These are phyloP conservation scores for Verticillium zaregamsianum DNA, from an alignment of 2,329 filamentous ascomycete species.

Conservation along the genomic window DNA sequence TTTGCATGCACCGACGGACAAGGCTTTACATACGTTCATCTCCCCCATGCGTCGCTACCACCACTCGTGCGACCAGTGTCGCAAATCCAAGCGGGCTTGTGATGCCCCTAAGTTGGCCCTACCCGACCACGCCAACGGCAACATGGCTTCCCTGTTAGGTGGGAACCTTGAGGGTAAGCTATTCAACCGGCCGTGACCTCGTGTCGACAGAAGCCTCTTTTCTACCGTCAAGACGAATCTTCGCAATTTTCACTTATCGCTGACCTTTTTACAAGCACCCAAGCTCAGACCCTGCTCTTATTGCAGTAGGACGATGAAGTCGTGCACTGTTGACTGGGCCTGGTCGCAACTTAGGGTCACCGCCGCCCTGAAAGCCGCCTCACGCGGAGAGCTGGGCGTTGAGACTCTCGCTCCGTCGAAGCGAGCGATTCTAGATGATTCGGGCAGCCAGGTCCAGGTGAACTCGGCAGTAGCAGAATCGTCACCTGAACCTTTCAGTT, in stretches of 20 bases:
- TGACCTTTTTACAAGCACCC: background rate
- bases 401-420: background rate
- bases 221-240: no score
- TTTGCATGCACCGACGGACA: no score
- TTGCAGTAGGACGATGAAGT: conserved; percentile 23
- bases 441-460: background rate
- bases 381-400: background rate
- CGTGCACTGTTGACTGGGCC: conserved; percentile 23
- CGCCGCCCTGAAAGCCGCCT: background rate
- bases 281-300: conserved; percentile 19
- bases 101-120: conserved; percentile 8
- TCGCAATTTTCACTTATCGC: background rate
- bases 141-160: background rate
- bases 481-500: no score
- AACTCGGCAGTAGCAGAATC: no score
- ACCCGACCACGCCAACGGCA: background rate
- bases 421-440: background rate
- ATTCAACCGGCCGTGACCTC: no score
- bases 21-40: background rate
- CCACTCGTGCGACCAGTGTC: conserved; percentile 20
- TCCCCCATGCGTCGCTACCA: conserved; percentile 13
- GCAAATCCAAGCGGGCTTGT: conserved; percentile 19
- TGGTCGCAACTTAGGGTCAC: conserved; percentile 7
- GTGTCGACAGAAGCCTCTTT: no score
- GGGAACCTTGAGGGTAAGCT: background rate